These are phyloP conservation scores for Cymodocea nodosa DNA, from an alignment of 116 monocot species.

Conservation along the genomic window DNA sequence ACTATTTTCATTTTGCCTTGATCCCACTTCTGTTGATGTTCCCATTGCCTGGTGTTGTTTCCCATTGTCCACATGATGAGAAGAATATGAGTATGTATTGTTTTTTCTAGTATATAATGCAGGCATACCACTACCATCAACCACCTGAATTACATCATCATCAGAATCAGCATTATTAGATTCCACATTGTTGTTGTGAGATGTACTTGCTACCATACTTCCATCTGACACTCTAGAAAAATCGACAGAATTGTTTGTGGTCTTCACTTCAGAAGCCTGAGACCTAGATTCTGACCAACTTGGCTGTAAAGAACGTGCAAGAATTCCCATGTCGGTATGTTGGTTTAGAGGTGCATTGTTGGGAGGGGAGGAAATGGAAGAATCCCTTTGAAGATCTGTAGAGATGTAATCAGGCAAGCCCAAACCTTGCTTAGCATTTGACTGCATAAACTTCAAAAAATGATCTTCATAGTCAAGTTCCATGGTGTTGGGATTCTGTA, in stretches of 20 bases:
- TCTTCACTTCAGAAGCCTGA: not conserved
- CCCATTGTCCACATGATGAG: not conserved
- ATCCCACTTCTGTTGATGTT: not conserved
- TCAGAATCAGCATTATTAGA: not conserved
- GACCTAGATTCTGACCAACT: not conserved
- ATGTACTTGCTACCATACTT: conserved; percentile 1
- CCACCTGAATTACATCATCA: conserved; percentile 2
- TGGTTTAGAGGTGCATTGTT: not conserved
- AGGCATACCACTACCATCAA: not conserved
- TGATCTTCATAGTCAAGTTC: not conserved
- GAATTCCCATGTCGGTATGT: not conserved
- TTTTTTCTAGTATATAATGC: not conserved
- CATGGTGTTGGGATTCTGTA: not conserved
- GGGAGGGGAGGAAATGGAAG: not conserved
- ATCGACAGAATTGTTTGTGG: not conserved
- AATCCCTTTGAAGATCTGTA: not conserved
- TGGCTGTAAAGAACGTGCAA: conserved; percentile 7
- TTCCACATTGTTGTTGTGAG: not conserved
- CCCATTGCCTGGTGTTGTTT: not conserved
- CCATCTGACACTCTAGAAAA: not conserved
- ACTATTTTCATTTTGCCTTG: not conserved
- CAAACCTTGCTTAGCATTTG: not conserved
- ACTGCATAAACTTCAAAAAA: not conserved
- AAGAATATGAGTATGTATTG: not conserved
- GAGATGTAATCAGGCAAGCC: no score